Evolutionary conservation across 495 filamentous ascomycete genomes (phyloP), one percentile per base, ranked within the genome.

Genomic region (Hypomontagnella monticulosa): DNA sequence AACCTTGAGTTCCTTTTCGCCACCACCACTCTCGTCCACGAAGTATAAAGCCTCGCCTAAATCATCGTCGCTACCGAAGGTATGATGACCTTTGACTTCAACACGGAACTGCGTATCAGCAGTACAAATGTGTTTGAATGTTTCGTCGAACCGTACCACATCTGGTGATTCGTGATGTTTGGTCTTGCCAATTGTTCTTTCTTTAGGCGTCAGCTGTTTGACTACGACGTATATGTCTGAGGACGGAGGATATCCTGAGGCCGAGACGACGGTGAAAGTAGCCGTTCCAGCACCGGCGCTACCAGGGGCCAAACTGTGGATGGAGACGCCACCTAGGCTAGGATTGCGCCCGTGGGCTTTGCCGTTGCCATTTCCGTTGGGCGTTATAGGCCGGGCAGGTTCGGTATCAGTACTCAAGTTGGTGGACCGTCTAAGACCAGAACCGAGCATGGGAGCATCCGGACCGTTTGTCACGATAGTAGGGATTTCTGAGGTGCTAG

Each of bases 41-140:
- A 96, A 93, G 80, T 97, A 96, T n/a, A 89, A 64, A 0, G 81
- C 84, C 67, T 98, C 93, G 41, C 95, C 95, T 8, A 98, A 81
- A 27, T 87, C 81, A 42, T 89, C 86, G 69, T 97, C 93, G 37
- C 84, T 88, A 37, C 91, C 87, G 69, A 97, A 92, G 3, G 89
- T 90, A 63, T 89, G 84, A 72, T 97, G 91, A 69, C 91, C 87
- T 61, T 92, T 90, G 48, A 93, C 95, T 55, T 88, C 83, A 47
- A 99, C 71, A 74, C 91, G 88, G 80, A 97, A 98, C 73, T 91
- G 88, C 38, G 91, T 85, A 71, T 97, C 95, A 4, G 94, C 88
- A 5, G 89, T 86, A 69, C 91, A 93, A 34, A 83, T 80, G 47
- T 93, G 84, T 58, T 86, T 89, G 81, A 93, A 93, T 16, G 84